Evolutionary conservation across 176 grass and related monocot genomes (phyloP), one percentile per base, ranked within the genome.

Genomic region (Elymus sibiricus): DNA sequence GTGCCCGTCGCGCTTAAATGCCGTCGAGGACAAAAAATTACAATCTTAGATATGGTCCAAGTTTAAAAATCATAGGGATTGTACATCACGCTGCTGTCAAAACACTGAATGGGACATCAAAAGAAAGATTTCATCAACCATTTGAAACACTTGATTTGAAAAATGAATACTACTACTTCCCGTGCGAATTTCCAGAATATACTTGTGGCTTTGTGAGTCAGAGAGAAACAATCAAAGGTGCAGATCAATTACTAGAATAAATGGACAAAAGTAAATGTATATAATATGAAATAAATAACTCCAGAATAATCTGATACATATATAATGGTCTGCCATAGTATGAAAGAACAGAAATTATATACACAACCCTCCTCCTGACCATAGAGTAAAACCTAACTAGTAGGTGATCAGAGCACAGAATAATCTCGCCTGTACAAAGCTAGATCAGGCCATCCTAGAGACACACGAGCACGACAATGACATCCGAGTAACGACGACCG

Each of bases 391-490:
- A 55, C 4, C 19, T 42, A 39, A 21, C 58, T 68, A 77, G 3
- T 13, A 74, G 15, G 29, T 22, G 46, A 80, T 70, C 64, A 62
- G 67, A 59, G 40, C 21, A 37, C 43, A 21, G 24, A 77, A 64
- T 21, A 79, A 75, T 62, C 80, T 80, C 85, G 39, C 4, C 22
- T 87, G 89, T 91, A 91, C 89, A 91, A 37, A 38, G 59, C 89
- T 84, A 87, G 66, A 83, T 42, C 34, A 35, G 62, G 22, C 70
- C 59, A 64, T 6, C 75, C 76, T 89, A 75, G 27, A 58, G 60
- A 69, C 32, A 19, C 53, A 65, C 4, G 22, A 38, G 5, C 5
- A 64, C 0, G 47, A 62, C 19, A 64, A 13, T 19, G 73, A 11
- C 34, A 38, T 31, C 60, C 32, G 22, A 15, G 42, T 9, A 29